Evolutionary conservation across 768 basidiomycete genomes (phyloP).

Genomic region (Fomitopsis serialis): DNA sequence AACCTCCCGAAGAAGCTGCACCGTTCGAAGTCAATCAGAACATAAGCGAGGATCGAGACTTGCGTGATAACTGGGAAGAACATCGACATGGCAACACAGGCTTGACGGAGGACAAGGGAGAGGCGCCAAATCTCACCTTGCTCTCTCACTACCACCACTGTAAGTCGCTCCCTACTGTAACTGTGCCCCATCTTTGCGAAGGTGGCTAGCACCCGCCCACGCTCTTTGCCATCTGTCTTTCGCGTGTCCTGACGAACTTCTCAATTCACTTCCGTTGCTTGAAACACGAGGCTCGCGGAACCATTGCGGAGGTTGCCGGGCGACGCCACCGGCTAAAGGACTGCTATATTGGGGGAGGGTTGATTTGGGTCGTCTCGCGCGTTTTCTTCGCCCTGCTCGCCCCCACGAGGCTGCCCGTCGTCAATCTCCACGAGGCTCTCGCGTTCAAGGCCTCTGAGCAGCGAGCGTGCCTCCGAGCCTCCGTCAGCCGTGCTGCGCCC

Average conservation of each 20-base stretch:
- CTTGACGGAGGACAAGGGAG: too few relatives aligned
- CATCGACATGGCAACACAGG: too few relatives aligned
- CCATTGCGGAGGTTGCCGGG: slow-evolving; percentile 7
- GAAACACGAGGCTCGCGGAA: slow-evolving; percentile 8
- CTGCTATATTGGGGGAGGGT: slow-evolving; percentile 17
- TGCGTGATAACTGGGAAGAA: too few relatives aligned
- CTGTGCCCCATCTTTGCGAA: neutral
- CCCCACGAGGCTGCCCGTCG: slow-evolving; percentile 24
- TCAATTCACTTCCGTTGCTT: neutral
- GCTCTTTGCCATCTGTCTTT: slow-evolving; percentile 7
- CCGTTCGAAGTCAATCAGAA: too few relatives aligned
- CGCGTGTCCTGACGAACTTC: neutral
- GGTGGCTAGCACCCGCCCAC: neutral
- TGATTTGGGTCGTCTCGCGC: slow-evolving; percentile 18
- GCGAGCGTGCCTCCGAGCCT: slow-evolving; percentile 19
- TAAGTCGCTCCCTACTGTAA: neutral
- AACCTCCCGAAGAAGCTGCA: too few relatives aligned
- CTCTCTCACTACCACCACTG: neutral
- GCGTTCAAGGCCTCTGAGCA: slow-evolving; percentile 23
- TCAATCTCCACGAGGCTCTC: slow-evolving; percentile 24
- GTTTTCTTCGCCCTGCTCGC: slow-evolving; percentile 14
- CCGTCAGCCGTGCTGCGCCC: slow-evolving; percentile 20
- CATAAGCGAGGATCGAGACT: too few relatives aligned
- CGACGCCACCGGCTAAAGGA: slow-evolving; percentile 6
- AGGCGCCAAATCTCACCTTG: neutral